phyloP scores from a whole-genome alignment of 805 yeast species.

The Metschnikowia bowlesiae region DNA sequence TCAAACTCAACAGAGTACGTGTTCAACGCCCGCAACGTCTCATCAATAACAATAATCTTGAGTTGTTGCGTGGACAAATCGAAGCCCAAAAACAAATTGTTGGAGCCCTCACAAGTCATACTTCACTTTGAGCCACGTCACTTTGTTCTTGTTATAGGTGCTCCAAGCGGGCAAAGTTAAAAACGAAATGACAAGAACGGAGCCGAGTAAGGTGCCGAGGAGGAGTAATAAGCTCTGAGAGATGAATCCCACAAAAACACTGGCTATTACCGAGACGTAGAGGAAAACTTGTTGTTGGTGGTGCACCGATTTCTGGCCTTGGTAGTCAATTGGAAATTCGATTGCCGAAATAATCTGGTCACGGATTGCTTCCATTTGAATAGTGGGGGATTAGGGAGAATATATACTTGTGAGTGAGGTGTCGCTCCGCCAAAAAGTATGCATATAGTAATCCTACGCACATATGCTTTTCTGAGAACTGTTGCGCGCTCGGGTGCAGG shows the following conservation, averaged over 20 bases:
- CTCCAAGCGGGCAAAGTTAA: conserved; percentile 58
- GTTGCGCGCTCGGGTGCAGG: background rate
- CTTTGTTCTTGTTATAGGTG: conserved; percentile 45
- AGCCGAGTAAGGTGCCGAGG: conserved; percentile 34
- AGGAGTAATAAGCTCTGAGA: conserved; percentile 41
- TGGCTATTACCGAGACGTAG: conserved; percentile 25
- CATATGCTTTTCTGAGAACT: background rate
- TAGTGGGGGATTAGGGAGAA: conserved; percentile 1
- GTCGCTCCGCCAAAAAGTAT: conserved; percentile 6
- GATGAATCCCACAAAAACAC: conserved; percentile 47
- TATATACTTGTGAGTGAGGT: background rate
- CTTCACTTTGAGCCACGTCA: conserved; percentile 43
- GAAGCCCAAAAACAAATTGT: conserved; percentile 54
- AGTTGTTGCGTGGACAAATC: conserved; percentile 90
- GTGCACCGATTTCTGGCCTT: conserved; percentile 48
- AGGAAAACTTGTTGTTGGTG: conserved; percentile 22
- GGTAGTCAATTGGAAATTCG: conserved; percentile 46
- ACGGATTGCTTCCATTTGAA: conserved; percentile 16
- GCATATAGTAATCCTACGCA: conserved; percentile 3
- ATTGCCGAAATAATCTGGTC: conserved; percentile 10
- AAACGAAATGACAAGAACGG: conserved; percentile 27
- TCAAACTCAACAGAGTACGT: conserved; percentile 73
- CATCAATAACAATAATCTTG: conserved; percentile 65
- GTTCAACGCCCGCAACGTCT: conserved; percentile 46
- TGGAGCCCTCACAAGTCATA: conserved; percentile 16